Evolutionary conservation across 192 early-diverging fungal genomes (phyloP), one percentile per base, ranked within the genome.

Genomic region (Funneliformis mosseae): DNA sequence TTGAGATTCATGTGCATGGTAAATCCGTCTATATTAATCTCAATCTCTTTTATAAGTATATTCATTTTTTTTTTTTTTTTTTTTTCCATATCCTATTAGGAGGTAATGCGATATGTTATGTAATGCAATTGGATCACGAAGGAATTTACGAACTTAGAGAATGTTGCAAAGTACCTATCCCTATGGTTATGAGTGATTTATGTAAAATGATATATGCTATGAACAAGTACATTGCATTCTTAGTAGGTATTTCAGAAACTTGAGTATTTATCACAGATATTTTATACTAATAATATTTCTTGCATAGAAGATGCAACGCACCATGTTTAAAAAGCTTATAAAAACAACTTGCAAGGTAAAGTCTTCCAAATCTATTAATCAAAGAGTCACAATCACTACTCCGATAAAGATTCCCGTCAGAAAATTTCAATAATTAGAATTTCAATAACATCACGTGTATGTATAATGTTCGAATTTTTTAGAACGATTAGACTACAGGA

Each of bases 181-280:
- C 59, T 60, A 60, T 60, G 59, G 59, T 60, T 60, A 60, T 61
- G n/a, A 61, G 43, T 45, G 43, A 45, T 61, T 61, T 61, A 23
- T 61, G 59, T 61, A 61, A 61, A 61, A 61, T 61, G 3, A 61
- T 61, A 61, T 61, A 61, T 23, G 2, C 10, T 61, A 61, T 61
- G 59, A 61, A 60, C 59, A 60, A 60, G 59, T 60, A 60, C n/a
- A 60, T 60, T 60, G 59, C 59, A 60, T 60, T 60, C 59, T 60
- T 60, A 23, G 59, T 61, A 61, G 0, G 59, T 61, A 61, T 61
- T 61, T 61, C 10, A 61, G 14, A 61, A 61, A 2, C 59, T 61
- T 61, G 5, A 23, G 10, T 23, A 61, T 61, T 61, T 61, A 61
- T 12, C 10, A 61, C 2, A 61, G 14, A 61, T 61, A 45, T n/a